Base-by-base conservation (phyloP, 1,139 yeast genomes). In the Yamadazyma aaseri region DNA sequence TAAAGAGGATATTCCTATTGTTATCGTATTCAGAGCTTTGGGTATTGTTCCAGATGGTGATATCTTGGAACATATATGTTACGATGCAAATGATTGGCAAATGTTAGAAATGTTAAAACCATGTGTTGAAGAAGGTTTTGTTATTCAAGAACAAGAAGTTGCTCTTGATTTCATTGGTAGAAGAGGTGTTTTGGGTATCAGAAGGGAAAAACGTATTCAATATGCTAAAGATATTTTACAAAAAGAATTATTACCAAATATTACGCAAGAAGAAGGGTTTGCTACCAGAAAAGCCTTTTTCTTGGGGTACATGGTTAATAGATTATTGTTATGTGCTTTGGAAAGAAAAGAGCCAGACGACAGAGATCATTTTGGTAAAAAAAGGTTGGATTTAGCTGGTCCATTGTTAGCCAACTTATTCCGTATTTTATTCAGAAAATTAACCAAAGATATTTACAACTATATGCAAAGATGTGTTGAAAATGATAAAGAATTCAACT, bases 41-140 rank as follows among this genome's bases (percentile, higher is more conserved):
- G 99, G 99, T 49, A 94, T 92, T 36, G 97, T 94, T 16, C 97
- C 97, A 17, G 99, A 92, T 70, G 97, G 98, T 60, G 99, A 94
- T 68, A 94, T 92, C 53, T 71, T 94, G 51, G 97, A 92, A 63
- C 98, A 92, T 61, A 92, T 92, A 40, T 94, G 98, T 68, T 94
- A 90, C 60, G 99, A 92, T 62, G 90, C 90, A 39, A 86, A 84
- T 49, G 99, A 92, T 68, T 90, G 97, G 96, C 98, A 92, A 65
- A 94, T 94, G 98, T 76, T 92, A 63, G 99, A 94, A 66, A 87
- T 92, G 95, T 75, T 94, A 56, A 94, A 92, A 60, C 98, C 99
- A 4, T 92, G 98, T 76, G 95, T 94, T 44, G 99, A 94, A 63
- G 98, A 94, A 69, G 98, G 97, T 38, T 94, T 92, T 61, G 95